Percentiles rank a stretch among this genome's conserved stretches.
phyloP scores from a whole-genome alignment of 768 basidiomycete species.

The Galerina sulciceps region DNA sequence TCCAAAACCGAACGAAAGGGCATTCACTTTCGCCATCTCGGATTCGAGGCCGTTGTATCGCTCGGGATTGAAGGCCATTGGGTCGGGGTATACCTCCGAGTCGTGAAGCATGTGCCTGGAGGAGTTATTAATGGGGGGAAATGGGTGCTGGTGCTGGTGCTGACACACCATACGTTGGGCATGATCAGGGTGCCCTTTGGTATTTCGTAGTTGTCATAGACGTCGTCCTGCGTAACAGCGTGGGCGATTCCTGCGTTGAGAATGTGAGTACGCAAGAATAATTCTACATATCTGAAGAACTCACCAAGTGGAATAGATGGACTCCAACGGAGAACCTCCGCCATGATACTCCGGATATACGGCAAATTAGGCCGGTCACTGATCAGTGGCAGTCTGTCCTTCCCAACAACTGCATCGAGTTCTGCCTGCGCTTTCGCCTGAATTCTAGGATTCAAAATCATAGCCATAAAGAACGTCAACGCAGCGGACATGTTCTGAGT shows the following conservation, averaged over 20 bases:
- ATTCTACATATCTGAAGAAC: not conserved
- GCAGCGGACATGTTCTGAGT: slow-evolving; percentile 42
- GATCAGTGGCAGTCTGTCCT: slow-evolving; percentile 39
- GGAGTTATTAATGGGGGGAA: not conserved
- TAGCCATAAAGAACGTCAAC: slow-evolving; percentile 51
- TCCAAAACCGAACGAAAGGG: slow-evolving; percentile 45
- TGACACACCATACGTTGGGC: slow-evolving; percentile 50
- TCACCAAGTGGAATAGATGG: slow-evolving; percentile 46
- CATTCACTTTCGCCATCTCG: slow-evolving; percentile 34
- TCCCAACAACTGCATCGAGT: slow-evolving; percentile 45
- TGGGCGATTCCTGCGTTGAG: slow-evolving; percentile 23
- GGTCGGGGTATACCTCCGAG: slow-evolving; percentile 52
- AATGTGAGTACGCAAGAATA: not conserved
- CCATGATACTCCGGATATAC: slow-evolving; percentile 49
- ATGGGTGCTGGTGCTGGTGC: not conserved
- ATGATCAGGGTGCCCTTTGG: slow-evolving; percentile 52
- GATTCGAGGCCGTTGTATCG: slow-evolving; percentile 49
- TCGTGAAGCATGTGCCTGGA: slow-evolving; percentile 49
- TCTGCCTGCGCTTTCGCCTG: slow-evolving; percentile 56
- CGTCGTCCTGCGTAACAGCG: slow-evolving; percentile 20
- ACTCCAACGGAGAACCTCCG: slow-evolving; percentile 51
- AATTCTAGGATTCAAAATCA: slow-evolving; percentile 46
- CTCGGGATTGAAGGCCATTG: slow-evolving; percentile 60
- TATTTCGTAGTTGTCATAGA: slow-evolving; percentile 24
- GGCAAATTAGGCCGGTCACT: slow-evolving; percentile 49